Percentiles rank a stretch among this genome's conserved stretches.
phyloP scores from a whole-genome alignment of 2,329 filamentous ascomycete genomes.

The Trichoderma hamatum region DNA sequence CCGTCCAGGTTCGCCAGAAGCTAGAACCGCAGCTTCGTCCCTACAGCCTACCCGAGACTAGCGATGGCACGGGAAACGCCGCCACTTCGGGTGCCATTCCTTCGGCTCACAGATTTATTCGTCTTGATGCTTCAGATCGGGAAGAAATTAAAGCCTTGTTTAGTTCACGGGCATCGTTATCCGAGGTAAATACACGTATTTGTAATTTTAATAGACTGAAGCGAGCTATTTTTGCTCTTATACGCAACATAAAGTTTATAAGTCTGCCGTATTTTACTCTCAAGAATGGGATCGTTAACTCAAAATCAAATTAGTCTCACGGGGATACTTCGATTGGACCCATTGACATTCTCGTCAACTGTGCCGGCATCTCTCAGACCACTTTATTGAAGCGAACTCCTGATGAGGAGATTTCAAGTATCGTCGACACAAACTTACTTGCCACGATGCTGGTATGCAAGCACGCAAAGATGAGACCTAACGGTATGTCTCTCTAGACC shows the following conservation, averaged over 20 bases:
- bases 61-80: background rate
- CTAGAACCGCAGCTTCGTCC: conserved; percentile 40
- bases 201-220: background rate
- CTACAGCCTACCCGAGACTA: conserved; percentile 29
- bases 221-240: background rate
- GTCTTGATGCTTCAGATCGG: conserved; percentile 38
- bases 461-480: conserved; percentile 41
- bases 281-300: background rate
- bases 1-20: conserved; percentile 48
- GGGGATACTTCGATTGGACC: conserved; percentile 35
- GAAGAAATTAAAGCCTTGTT: conserved; percentile 40
- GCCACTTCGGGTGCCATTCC: conserved; percentile 28
- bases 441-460: conserved; percentile 66
- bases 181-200: conserved; percentile 27
- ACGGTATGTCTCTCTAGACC: conserved; percentile 34
- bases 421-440: conserved; percentile 72
- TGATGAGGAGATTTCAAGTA: conserved; percentile 53
- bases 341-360: conserved; percentile 72
- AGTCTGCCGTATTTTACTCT: background rate
- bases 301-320: background rate
- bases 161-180: conserved; percentile 25
- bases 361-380: conserved; percentile 72
- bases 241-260: background rate
- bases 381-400: conserved; percentile 62
- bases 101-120: conserved; percentile 40